Conservation (phyloP, 2,329 filamentous ascomycete species). For the Ceratocystis colombiana region DNA sequence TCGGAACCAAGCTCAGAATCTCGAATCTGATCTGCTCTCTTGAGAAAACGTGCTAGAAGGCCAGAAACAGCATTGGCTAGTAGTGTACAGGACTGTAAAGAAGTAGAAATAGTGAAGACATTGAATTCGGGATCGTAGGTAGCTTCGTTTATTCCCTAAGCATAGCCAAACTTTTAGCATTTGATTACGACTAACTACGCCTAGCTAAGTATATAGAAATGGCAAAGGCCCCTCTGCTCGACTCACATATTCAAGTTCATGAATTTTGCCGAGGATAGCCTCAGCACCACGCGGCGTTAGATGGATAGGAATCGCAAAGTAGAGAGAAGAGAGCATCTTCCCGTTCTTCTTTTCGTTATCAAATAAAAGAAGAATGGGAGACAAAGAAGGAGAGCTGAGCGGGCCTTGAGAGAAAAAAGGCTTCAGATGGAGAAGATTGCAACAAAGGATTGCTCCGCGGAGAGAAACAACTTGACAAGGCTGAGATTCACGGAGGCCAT, state of each 20-base stretch:
- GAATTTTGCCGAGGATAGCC: not conserved
- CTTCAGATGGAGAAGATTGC: not conserved
- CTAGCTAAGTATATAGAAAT: not conserved
- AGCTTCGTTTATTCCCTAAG: slow-evolving; percentile 3
- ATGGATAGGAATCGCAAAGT: not conserved
- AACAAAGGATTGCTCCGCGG: not conserved
- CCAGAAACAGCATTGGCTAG: not conserved
- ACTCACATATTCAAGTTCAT: not conserved
- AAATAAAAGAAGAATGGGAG: not conserved
- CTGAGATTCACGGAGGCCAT: too few species aligned
- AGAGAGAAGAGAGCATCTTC: not conserved
- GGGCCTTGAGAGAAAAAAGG: not conserved
- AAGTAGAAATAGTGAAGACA: slow-evolving; percentile 4
- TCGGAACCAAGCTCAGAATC: not conserved
- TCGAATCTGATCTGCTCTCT: not conserved
- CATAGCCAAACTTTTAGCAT: too few species aligned
- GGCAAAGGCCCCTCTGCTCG: not conserved
- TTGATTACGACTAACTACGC: too few species aligned
- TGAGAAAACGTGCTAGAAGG: not conserved
- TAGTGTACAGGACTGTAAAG: not conserved
- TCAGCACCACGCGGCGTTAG: not conserved
- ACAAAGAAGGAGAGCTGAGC: not conserved
- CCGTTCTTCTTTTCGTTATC: not conserved
- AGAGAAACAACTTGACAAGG: too few species aligned
- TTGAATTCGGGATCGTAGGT: not conserved